Evolutionary conservation across 139 green algal genomes (phyloP), one percentile per base, ranked within the genome.

Genomic region (Closterium sp.): DNA sequence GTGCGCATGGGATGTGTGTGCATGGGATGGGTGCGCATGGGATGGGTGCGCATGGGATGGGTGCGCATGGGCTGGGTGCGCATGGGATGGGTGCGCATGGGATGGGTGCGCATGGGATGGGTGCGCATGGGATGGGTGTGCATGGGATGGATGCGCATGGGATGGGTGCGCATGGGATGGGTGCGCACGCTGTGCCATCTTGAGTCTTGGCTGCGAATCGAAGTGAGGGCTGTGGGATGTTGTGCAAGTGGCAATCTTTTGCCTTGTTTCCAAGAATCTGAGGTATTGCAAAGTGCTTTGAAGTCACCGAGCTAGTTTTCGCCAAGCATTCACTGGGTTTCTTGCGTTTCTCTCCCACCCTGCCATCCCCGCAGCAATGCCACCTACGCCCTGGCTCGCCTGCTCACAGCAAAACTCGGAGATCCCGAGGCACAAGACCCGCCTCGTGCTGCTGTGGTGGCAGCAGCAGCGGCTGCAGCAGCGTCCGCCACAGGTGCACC

Each of bases 21-120:
- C n/a, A n/a, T n/a, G 16, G 38, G 38, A 66, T 66, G 55, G 89
- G 89, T 92, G 88, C 33, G 88, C 12, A 8, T 90, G 83, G 55
- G 55, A 28, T 76, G 43, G 4, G 23, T 76, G 55, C 16, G 55
- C 25, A 19, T 5, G 9, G 55, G 4, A 12, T 28, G 55, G 9
- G 55, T 16, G 43, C 21, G 43, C 12, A 66, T 66, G 43, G 43
- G 2, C 21, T 16, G 55, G 55, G 25, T 76, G 21, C 16, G 38
- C 21, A 12, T 66, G 38, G 38, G 38, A 66, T 66, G 1, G 38
- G 38, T 66, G 38, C n/a, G n/a, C n/a, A n/a, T 66, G 38, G 38
- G 16, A 66, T 66, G 38, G 38, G 2, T 66, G 38, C n/a, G n/a
- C n/a, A n/a, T 66, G 38, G 38, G 16, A 21, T 66, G 38, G 38